These are phyloP conservation scores for Mariannaea elegans DNA, from an alignment of 2,329 filamentous ascomycete species.

Conservation along the genomic window DNA sequence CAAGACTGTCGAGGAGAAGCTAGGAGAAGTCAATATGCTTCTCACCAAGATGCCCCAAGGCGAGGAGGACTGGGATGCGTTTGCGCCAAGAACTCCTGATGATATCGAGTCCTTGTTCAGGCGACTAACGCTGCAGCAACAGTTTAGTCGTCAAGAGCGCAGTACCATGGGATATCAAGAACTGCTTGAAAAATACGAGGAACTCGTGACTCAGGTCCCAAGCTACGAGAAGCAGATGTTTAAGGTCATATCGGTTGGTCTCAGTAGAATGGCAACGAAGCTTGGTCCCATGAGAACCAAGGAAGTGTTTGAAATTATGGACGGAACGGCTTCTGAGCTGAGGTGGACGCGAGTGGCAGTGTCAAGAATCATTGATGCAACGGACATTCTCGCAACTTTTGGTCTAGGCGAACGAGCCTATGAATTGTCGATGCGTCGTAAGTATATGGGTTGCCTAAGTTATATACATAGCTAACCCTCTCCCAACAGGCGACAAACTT, in stretches of 20 bases:
- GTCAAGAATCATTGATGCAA: neutral
- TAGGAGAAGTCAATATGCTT: neutral
- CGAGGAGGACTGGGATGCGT: neutral
- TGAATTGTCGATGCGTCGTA: neutral
- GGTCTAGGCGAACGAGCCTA: neutral
- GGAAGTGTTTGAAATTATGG: constrained; percentile 3
- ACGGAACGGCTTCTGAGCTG: neutral
- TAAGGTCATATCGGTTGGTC: neutral
- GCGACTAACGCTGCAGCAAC: neutral
- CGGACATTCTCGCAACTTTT: neutral
- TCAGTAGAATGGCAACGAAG: neutral
- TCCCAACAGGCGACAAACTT: neutral
- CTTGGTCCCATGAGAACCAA: neutral
- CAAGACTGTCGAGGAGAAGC: constrained; percentile 1
- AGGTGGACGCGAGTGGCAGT: neutral
- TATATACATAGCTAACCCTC: neutral
- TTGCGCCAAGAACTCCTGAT: neutral
- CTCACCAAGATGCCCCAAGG: neutral
- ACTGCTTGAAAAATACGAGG: neutral
- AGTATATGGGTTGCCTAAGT: neutral
- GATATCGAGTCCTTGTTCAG: neutral
- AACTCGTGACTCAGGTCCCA: neutral
- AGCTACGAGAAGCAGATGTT: neutral
- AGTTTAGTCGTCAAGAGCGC: neutral
- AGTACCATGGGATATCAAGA: neutral